Conservation (phyloP, 2,329 filamentous ascomycete genomes). For the Claviceps africana region DNA sequence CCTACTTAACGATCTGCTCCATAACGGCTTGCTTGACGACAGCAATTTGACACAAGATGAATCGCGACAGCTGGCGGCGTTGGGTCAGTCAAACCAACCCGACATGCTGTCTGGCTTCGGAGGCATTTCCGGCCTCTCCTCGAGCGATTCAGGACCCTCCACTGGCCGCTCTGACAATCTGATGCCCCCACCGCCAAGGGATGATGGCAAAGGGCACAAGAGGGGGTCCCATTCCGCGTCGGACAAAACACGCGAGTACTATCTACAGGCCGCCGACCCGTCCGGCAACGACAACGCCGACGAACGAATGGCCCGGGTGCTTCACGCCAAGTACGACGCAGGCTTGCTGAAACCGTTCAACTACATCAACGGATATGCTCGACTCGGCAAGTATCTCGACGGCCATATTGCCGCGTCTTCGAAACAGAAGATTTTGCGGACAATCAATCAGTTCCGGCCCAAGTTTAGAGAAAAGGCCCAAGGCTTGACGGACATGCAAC, state of each 20-base stretch:
- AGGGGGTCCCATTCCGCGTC: slow-evolving; percentile 53
- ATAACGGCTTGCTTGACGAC: slow-evolving; percentile 81
- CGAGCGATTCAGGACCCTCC: slow-evolving; percentile 11
- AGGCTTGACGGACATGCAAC: slow-evolving; percentile 78
- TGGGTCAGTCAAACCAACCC: slow-evolving; percentile 27
- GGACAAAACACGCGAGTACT: slow-evolving; percentile 77
- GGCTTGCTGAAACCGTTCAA: slow-evolving; percentile 94
- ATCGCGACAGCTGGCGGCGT: slow-evolving; percentile 30
- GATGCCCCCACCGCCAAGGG: slow-evolving; percentile 35
- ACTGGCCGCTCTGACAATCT: slow-evolving; percentile 17
- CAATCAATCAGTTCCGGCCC: slow-evolving; percentile 83
- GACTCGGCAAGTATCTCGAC: slow-evolving; percentile 83
- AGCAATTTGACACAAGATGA: slow-evolving; percentile 57
- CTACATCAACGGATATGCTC: slow-evolving; percentile 90
- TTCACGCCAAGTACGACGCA: slow-evolving; percentile 92
- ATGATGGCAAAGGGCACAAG: slow-evolving; percentile 35
- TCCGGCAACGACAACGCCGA: slow-evolving; percentile 74
- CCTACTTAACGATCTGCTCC: slow-evolving; percentile 88
- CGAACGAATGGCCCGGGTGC: slow-evolving; percentile 85
- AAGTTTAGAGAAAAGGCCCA: slow-evolving; percentile 96
- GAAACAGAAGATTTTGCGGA: slow-evolving; percentile 80
- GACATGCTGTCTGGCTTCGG: slow-evolving; percentile 37
- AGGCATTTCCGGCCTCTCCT: slow-evolving; percentile 21
- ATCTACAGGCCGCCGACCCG: slow-evolving; percentile 91
- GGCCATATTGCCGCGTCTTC: slow-evolving; percentile 68